These are phyloP conservation scores for Phytopythium oedochilum DNA, from an alignment of 352 stramenopile species.

Conservation along the genomic window DNA sequence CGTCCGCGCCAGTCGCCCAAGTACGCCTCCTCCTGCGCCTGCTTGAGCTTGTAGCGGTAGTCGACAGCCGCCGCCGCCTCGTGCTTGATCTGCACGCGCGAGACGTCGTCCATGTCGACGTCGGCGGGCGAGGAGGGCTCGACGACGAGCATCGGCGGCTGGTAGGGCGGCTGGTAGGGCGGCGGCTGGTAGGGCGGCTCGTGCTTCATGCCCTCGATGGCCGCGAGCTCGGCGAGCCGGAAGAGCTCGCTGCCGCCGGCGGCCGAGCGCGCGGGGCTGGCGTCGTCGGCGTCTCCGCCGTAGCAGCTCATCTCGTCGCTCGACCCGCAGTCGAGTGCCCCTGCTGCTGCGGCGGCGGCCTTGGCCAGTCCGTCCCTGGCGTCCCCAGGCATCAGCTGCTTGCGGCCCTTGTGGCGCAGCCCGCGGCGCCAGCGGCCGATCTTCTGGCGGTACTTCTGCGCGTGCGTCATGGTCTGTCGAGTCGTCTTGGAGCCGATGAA, in stretches of 20 bases:
- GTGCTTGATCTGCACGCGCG: slow-evolving; percentile 28
- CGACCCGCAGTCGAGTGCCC: slow-evolving; percentile 64
- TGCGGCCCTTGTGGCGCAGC: slow-evolving; percentile 75
- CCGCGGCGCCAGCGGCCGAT: slow-evolving; percentile 77
- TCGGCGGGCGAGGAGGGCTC: slow-evolving; percentile 9
- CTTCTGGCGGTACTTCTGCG: slow-evolving; percentile 84
- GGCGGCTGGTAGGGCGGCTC: slow-evolving; percentile 20
- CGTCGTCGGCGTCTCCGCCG: slow-evolving; percentile 7
- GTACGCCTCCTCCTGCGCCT: slow-evolving; percentile 32
- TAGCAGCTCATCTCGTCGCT: slow-evolving; percentile 38
- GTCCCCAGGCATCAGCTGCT: too few relatives aligned
- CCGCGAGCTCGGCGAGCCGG: slow-evolving; percentile 66
- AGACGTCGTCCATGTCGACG: slow-evolving; percentile 41
- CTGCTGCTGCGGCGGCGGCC: slow-evolving; percentile 39
- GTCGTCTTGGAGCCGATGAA: slow-evolving; percentile 84
- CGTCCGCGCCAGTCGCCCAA: slow-evolving; percentile 6
- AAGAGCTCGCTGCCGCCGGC: slow-evolving; percentile 55
- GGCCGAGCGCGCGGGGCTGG: slow-evolving; percentile 33
- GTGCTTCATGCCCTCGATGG: slow-evolving; percentile 73
- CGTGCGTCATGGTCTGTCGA: slow-evolving; percentile 92
- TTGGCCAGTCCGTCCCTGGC: too few relatives aligned
- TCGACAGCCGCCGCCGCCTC: slow-evolving; percentile 16
- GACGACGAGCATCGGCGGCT: neutral
- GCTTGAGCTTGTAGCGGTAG: slow-evolving; percentile 25
- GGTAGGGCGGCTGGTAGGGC: slow-evolving; percentile 12